phyloP scores from a whole-genome alignment of 139 green algal genomes.

The Volvox africanus region DNA sequence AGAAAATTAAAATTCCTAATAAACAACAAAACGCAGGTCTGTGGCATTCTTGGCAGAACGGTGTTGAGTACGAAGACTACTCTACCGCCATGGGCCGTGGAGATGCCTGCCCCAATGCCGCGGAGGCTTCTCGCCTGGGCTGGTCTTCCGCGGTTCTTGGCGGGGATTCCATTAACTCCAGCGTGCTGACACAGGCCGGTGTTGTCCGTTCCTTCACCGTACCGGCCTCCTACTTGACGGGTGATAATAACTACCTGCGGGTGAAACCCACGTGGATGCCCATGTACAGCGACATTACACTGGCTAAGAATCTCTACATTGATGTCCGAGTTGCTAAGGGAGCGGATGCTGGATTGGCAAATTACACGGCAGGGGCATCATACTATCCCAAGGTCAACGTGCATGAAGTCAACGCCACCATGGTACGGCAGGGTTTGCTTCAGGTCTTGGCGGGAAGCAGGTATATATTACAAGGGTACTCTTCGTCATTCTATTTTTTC shows the following conservation, averaged over 20 bases:
- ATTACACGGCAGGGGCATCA: no score
- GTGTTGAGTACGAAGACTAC: slow-evolving; percentile 22
- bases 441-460: background rate
- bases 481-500: no score
- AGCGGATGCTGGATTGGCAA: background rate
- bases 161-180: background rate
- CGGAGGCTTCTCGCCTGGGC: slow-evolving; percentile 1
- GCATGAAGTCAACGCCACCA: slow-evolving; percentile 2
- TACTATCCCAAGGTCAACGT: background rate
- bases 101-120: slow-evolving; percentile 25
- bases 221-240: slow-evolving; percentile 23
- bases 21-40: slow-evolving; percentile 16
- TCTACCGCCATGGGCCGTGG: slow-evolving; percentile 29
- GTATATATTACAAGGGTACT: no score
- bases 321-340: background rate
- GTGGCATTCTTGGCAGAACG: slow-evolving; percentile 27
- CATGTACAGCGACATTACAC: background rate
- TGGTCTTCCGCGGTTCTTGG: background rate
- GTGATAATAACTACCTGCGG: background rate
- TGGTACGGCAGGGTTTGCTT: background rate
- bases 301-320: slow-evolving; percentile 24
- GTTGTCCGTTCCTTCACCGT: background rate
- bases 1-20: no score
- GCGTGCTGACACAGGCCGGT: background rate
- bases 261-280: background rate